Conservation (phyloP, 2,329 filamentous ascomycete genomes). For the Colletotrichum sp. region DNA sequence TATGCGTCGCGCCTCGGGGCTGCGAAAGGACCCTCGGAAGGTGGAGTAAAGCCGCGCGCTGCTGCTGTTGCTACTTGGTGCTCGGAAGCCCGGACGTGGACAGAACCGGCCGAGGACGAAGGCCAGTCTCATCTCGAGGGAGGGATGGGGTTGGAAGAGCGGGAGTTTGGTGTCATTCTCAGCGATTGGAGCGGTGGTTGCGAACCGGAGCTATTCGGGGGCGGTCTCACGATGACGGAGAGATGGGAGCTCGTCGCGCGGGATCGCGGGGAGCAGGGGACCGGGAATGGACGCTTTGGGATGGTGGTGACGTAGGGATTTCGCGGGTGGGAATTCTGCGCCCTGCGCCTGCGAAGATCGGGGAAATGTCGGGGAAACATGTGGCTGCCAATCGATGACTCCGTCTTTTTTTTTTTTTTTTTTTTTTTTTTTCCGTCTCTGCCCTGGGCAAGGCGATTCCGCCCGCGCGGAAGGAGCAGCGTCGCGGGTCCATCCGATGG, state of each 20-base stretch:
- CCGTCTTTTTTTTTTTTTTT: background rate
- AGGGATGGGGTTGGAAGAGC: background rate
- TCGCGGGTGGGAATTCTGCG: conserved; percentile 23
- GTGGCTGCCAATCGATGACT: conserved; percentile 1
- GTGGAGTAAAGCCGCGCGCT: conserved; percentile 19
- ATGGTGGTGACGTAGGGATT: conserved; percentile 32
- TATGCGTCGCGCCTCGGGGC: conserved; percentile 24
- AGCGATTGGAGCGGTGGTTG: background rate
- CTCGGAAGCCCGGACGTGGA: conserved; percentile 40
- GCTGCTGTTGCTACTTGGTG: conserved; percentile 24
- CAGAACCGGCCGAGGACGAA: conserved; percentile 48
- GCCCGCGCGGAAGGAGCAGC: background rate
- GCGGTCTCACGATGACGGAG: background rate
- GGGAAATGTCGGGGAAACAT: conserved; percentile 24
- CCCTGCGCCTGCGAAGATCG: conserved; percentile 9
- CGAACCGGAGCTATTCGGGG: background rate
- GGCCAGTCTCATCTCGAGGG: conserved; percentile 50
- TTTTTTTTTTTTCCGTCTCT: background rate
- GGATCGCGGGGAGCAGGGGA: conserved; percentile 8
- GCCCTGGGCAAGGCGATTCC: background rate
- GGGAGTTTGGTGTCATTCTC: conserved; percentile 23
- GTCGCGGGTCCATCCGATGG: conserved; percentile 11
- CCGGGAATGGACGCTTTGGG: background rate
- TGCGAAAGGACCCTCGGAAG: background rate
- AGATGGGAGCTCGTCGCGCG: background rate